Conservation (phyloP, 2,329 filamentous ascomycete genomes). For the Canariomyces notabilis region DNA sequence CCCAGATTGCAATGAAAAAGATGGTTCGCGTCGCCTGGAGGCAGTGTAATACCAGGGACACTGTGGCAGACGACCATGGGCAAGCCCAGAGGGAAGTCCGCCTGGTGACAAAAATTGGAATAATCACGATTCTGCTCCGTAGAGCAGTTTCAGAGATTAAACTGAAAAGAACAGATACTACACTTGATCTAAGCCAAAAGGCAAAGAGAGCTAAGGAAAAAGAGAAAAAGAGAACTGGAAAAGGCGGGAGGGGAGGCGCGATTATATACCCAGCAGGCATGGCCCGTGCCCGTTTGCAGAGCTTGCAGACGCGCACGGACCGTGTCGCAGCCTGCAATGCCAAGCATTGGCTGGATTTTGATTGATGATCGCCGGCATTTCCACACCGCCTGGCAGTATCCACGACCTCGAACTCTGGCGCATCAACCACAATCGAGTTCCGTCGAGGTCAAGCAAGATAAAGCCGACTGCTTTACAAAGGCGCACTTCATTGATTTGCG, state of each 20-base stretch:
- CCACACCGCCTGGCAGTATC: slow-evolving; percentile 1
- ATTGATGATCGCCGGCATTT: no score
- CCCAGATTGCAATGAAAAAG: slow-evolving; percentile 20
- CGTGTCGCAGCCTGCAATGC: background rate
- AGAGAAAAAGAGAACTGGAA: slow-evolving; percentile 11
- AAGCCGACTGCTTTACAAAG: background rate
- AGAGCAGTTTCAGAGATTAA: slow-evolving; percentile 25
- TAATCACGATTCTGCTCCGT: slow-evolving; percentile 25
- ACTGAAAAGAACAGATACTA: slow-evolving; percentile 26
- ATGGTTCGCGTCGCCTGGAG: slow-evolving; percentile 21
- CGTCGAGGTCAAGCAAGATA: background rate
- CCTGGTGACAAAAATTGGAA: slow-evolving; percentile 22
- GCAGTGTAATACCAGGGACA: slow-evolving; percentile 23
- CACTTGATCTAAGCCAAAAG: slow-evolving; percentile 26
- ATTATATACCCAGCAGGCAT: slow-evolving; percentile 9
- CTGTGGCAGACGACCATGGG: slow-evolving; percentile 18
- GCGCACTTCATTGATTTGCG: background rate
- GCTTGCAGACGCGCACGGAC: background rate
- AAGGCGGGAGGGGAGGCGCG: background rate
- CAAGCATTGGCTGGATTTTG: no score
- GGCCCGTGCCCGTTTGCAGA: slow-evolving; percentile 19
- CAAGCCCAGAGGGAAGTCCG: slow-evolving; percentile 21
- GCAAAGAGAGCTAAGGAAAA: slow-evolving; percentile 22
- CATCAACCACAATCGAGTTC: background rate
- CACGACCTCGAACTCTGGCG: background rate